Conservation (phyloP, 306 rosid species). For the Prunus padus region DNA sequence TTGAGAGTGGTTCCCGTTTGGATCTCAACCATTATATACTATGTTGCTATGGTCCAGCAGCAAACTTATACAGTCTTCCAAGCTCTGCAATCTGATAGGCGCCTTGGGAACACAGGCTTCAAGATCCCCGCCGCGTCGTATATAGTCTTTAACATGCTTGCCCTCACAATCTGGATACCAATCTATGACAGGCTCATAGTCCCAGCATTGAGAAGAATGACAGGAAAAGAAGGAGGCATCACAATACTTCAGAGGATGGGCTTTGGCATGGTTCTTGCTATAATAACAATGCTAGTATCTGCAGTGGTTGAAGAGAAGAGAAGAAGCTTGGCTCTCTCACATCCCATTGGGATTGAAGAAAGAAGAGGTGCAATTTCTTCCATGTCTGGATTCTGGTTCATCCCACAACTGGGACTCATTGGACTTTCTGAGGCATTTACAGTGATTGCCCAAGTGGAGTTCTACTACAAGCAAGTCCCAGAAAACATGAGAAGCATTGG, state of each 20-base stretch:
- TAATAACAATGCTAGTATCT: conserved; percentile 28
- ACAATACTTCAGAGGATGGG: conserved; percentile 44
- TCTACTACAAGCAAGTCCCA: conserved; percentile 40
- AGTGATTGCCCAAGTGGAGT: conserved; percentile 24
- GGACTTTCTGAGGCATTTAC: conserved; percentile 40
- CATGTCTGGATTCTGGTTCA: conserved; percentile 36
- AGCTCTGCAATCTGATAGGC: conserved; percentile 39
- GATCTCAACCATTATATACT: conserved; percentile 34
- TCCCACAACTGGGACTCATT: conserved; percentile 32
- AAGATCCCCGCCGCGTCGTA: conserved; percentile 34
- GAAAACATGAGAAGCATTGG: conserved; percentile 47
- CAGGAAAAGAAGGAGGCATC: conserved; percentile 37
- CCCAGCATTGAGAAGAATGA: conserved; percentile 21
- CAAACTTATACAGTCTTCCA: conserved; percentile 45
- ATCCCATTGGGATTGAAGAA: conserved; percentile 16
- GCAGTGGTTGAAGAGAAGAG: conserved; percentile 36
- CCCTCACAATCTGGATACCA: conserved; percentile 35
- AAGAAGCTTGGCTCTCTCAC: conserved; percentile 15
- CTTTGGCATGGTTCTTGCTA: conserved; percentile 29
- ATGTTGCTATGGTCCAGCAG: conserved; percentile 36
- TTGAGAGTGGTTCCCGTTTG: conserved; percentile 50
- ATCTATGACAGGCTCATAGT: conserved; percentile 35
- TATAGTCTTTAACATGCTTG: conserved; percentile 22
- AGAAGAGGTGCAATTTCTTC: conserved; percentile 37
- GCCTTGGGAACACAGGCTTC: conserved; percentile 23